A percentile compares a stretch with the other conserved stretches of the same genome.
Conservation (phyloP, 192 early-diverging fungal species). For the Backusella mclennaniae region DNA sequence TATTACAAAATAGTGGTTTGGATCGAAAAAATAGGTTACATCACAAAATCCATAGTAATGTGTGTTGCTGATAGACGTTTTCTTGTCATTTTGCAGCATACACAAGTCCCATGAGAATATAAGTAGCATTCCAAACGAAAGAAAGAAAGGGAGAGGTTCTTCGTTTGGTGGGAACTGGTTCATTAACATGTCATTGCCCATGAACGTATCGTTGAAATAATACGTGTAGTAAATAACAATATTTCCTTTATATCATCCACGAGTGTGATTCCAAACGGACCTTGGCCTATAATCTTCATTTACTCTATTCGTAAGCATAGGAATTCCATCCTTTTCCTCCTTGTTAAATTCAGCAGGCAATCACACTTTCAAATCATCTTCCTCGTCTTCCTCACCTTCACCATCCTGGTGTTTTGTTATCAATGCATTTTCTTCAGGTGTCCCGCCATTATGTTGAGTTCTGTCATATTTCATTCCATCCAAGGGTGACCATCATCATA, state of each 20-base stretch:
- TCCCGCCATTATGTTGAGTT: conserved; percentile 31
- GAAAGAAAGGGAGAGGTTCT: background rate
- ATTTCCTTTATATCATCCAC: conserved; percentile 49
- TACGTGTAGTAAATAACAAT: conserved; percentile 42
- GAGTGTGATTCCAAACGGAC: conserved; percentile 48
- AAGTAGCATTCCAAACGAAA: conserved; percentile 20
- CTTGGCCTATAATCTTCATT: conserved; percentile 36
- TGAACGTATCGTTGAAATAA: conserved; percentile 38
- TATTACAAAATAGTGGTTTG: too few relatives aligned
- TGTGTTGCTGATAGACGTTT: too few relatives aligned
- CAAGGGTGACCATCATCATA: conserved; percentile 35
- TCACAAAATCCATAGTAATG: too few relatives aligned
- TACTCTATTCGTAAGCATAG: conserved; percentile 2
- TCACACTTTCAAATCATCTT: conserved; percentile 22
- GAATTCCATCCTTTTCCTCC: conserved; percentile 17
- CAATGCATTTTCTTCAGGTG: background rate
- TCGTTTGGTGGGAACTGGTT: conserved; percentile 17
- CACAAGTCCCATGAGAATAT: conserved; percentile 32
- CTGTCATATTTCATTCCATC: conserved; percentile 38
- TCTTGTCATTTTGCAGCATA: background rate
- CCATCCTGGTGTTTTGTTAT: background rate
- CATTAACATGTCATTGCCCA: conserved; percentile 26
- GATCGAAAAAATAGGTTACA: too few relatives aligned
- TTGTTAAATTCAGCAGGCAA: conserved; percentile 29
- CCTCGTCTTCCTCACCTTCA: conserved; percentile 27